Evolutionary conservation across 306 rosid genomes (phyloP).

Genomic region (Pyrus pyrifolia): DNA sequence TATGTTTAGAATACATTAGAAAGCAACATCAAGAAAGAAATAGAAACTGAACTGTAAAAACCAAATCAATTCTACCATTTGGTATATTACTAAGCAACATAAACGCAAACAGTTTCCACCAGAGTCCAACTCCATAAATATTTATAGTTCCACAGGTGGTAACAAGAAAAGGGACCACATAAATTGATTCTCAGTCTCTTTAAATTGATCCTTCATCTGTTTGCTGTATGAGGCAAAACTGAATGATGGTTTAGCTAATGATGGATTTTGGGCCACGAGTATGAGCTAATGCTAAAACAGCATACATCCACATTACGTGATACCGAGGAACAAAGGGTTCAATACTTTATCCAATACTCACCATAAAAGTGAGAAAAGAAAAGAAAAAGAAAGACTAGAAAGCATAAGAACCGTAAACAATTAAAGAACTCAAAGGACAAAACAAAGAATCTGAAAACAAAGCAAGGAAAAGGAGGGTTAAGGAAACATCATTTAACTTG

Average conservation of each 20-base stretch:
- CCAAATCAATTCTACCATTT: not conserved
- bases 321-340: not conserved
- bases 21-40: not conserved
- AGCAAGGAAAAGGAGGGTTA: not conserved
- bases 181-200: not conserved
- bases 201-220: not conserved
- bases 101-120: not conserved
- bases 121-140: not conserved
- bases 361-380: not conserved
- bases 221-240: not conserved
- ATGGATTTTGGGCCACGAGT: not conserved
- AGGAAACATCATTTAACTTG: constrained; percentile 2
- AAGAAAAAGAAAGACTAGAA: not conserved
- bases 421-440: not conserved
- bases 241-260: not conserved
- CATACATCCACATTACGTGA: not conserved
- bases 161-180: not conserved
- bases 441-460: not conserved
- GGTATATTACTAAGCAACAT: no score
- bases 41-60: not conserved
- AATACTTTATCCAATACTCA: not conserved
- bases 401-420: not conserved
- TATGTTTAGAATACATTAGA: constrained; percentile 3
- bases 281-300: not conserved
- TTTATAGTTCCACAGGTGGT: not conserved